Percentiles rank a stretch among this genome's conserved stretches.
These are phyloP conservation scores for Boletus rubescentipes DNA, from an alignment of 768 basidiomycete species.

Conservation along the genomic window DNA sequence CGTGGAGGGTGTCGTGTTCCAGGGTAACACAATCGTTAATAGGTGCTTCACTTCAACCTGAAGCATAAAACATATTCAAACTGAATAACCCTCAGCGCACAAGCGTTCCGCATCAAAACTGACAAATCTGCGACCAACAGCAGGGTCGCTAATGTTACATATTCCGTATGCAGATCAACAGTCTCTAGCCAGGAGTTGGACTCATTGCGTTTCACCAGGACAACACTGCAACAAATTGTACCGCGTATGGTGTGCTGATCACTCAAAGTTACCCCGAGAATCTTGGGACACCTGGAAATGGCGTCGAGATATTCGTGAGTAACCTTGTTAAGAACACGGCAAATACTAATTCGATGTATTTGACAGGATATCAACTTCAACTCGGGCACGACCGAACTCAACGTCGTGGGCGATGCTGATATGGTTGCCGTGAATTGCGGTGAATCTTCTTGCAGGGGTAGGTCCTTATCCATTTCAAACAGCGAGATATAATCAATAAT, in stretches of 20 bases:
- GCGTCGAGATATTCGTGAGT: slow-evolving; percentile 56
- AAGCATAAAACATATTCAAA: neutral
- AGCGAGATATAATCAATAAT: neutral
- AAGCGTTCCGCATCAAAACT: slow-evolving; percentile 65
- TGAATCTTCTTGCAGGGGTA: slow-evolving; percentile 47
- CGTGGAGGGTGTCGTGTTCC: slow-evolving; percentile 49
- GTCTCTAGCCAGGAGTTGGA: neutral
- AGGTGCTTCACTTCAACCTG: slow-evolving; percentile 35
- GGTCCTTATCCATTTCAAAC: neutral
- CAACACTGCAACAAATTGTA: slow-evolving; percentile 52
- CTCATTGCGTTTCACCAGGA: slow-evolving; percentile 32
- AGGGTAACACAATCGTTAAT: slow-evolving; percentile 53
- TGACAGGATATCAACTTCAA: slow-evolving; percentile 50
- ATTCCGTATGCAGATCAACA: slow-evolving; percentile 35
- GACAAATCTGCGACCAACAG: slow-evolving; percentile 43
- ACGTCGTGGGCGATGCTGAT: slow-evolving; percentile 42
- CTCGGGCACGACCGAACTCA: slow-evolving; percentile 39
- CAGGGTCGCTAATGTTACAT: slow-evolving; percentile 49
- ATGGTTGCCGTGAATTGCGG: slow-evolving; percentile 60
- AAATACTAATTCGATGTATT: neutral
- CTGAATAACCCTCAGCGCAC: slow-evolving; percentile 34
- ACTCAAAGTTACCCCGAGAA: slow-evolving; percentile 60
- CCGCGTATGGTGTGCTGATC: slow-evolving; percentile 56
- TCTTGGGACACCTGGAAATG: slow-evolving; percentile 53
- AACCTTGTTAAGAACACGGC: neutral